phyloP scores from a whole-genome alignment of 2,329 filamentous ascomycete genomes.

The Purpureocillium takamizusanense region DNA sequence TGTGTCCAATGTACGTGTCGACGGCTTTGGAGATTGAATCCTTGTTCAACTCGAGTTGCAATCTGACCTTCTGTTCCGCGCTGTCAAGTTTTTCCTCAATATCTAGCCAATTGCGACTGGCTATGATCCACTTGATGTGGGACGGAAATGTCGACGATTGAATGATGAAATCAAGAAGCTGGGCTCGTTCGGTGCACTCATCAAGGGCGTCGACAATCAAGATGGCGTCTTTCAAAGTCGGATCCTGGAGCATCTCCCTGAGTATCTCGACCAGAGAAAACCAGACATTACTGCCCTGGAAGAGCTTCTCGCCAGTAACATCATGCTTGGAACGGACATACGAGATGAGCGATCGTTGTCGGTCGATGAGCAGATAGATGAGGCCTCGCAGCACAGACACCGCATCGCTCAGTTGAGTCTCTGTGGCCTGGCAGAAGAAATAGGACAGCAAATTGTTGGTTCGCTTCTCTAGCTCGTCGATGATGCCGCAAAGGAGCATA shows the following conservation, averaged over 20 bases:
- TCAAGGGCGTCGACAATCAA: conserved; percentile 39
- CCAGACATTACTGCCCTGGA: conserved; percentile 29
- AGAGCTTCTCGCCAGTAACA: conserved; percentile 20
- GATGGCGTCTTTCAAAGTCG: conserved; percentile 13
- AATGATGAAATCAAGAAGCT: conserved; percentile 27
- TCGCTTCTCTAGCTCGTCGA: conserved; percentile 11
- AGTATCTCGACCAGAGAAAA: conserved; percentile 27
- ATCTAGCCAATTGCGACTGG: conserved; percentile 30
- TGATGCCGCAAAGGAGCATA: conserved; percentile 22
- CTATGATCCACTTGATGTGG: conserved; percentile 31
- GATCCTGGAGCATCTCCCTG: conserved; percentile 25
- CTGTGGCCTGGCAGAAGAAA: conserved; percentile 34
- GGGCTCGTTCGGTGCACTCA: conserved; percentile 23
- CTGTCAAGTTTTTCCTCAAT: conserved; percentile 24
- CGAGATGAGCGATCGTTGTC: conserved; percentile 21
- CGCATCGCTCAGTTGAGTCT: conserved; percentile 26
- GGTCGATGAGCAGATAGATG: conserved; percentile 26
- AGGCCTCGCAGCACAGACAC: conserved; percentile 32
- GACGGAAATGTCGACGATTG: conserved; percentile 17
- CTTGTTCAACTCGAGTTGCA: conserved; percentile 28
- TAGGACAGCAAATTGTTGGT: conserved; percentile 6
- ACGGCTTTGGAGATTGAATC: conserved; percentile 23
- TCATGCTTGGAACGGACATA: conserved; percentile 26
- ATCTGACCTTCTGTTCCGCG: conserved; percentile 9
- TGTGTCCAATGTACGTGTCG: conserved; percentile 21